phyloP scores from a whole-genome alignment of 208 protist species.

The Acanthamoeba castellanii region DNA sequence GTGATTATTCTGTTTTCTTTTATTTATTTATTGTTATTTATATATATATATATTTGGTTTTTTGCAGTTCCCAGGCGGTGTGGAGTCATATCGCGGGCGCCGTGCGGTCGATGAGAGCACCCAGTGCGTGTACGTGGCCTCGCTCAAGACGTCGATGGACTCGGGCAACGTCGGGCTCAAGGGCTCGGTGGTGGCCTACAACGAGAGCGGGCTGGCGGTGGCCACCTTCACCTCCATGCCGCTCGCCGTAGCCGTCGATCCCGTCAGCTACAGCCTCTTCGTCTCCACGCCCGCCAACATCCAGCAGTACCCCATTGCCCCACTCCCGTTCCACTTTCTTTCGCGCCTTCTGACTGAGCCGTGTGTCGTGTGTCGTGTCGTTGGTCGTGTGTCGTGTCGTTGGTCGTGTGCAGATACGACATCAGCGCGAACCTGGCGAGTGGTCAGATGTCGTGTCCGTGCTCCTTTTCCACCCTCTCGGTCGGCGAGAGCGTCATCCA shows the following conservation, averaged over 20 bases:
- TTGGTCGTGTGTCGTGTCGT: background rate
- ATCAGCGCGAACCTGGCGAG: background rate
- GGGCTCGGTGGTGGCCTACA: background rate
- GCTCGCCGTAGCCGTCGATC: background rate
- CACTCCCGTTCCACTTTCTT: background rate
- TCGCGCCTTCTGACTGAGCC: background rate
- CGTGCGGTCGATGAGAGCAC: background rate
- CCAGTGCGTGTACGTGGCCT: background rate
- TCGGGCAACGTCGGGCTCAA: background rate
- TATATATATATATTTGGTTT: background rate
- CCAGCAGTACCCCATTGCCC: background rate
- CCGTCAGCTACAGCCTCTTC: background rate
- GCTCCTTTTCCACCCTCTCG: background rate
- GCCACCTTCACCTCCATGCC: background rate
- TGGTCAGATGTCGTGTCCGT: background rate
- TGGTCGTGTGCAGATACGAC: background rate
- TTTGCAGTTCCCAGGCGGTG: background rate
- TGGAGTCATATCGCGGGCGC: background rate
- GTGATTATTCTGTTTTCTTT: background rate
- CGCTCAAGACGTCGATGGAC: background rate
- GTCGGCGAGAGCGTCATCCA: background rate
- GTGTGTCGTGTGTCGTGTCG: background rate
- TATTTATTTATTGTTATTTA: background rate
- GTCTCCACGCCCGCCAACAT: slow-evolving; percentile 9
- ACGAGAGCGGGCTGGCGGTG: background rate